Evolutionary conservation across 345 rosid species (phyloP), one percentile per base, ranked within the genome.

Genomic region (Rhodomyrtus tomentosa): DNA sequence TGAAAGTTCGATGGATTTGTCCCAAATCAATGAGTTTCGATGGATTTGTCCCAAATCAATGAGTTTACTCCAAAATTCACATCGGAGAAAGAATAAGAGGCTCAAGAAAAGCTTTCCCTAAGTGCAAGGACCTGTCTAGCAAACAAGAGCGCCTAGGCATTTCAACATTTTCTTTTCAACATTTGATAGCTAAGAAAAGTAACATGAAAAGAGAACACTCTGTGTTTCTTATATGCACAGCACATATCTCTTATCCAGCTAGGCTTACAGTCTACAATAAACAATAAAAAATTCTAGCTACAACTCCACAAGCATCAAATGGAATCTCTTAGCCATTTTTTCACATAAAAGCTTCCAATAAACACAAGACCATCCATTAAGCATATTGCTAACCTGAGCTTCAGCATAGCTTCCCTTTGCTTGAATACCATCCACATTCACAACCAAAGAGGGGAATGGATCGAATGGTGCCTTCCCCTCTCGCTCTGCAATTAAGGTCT

Each of bases 361-460:
- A 50, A 76, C 72, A 62, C 22, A 25, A 14, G 20, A 72, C 11
- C 38, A 27, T 81, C 58, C 83, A 29, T 22, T 14, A 52, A 16
- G 55, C 55, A 86, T 40, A 27, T 85, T 18, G 48, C 85, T 81
- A 80, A 89, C 99, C 99, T 97, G 99, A 85, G 99, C 93, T 90
- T 95, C 93, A 25, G 99, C 99, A 83, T 93, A 97, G 90, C 94
- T 92, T 49, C 99, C 99, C 84, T 93, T 93, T 18, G 99, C 97
- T 49, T 89, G 87, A 80, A 96, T 85, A 10, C 96, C 96, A 14
- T 92, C 84, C 15, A 94, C 88, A 21, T 94, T 89, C 54, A 98
- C 85, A 4, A 92, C 83, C 83, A 98, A 79, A 6, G 99, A 94
- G 25, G 99, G 99, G 84, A 98, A 96, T 3, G 97, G 98, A 84